Percentiles rank a stretch among this genome's conserved stretches.
These are phyloP conservation scores for Conticribra weissflogii DNA, from an alignment of 108 stramenopile genomes.

Conservation along the genomic window DNA sequence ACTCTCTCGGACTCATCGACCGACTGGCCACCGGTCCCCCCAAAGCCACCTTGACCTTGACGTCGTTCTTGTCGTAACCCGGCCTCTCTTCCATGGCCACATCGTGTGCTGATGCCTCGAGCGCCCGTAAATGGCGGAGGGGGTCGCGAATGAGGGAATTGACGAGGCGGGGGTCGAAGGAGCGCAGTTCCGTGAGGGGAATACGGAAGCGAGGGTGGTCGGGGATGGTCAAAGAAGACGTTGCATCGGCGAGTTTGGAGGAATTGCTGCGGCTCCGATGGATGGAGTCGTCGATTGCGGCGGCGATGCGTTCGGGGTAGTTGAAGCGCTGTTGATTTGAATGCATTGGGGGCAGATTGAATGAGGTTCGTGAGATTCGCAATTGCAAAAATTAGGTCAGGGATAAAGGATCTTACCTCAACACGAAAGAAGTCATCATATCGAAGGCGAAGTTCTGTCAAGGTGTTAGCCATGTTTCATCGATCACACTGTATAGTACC, in stretches of 20 bases:
- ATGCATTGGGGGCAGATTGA: background rate
- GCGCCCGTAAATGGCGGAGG: conserved; percentile 77
- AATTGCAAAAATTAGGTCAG: too few species aligned
- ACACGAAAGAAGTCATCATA: conserved; percentile 53
- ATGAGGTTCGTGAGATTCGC: background rate
- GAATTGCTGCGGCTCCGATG: conserved; percentile 35
- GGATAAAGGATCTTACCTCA: too few species aligned
- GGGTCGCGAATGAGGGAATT: conserved; percentile 68
- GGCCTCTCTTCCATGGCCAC: conserved; percentile 74
- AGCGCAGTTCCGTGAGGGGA: conserved; percentile 71
- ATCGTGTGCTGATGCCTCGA: conserved; percentile 79
- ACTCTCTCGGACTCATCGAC: conserved; percentile 72
- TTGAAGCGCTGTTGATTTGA: conserved; percentile 12
- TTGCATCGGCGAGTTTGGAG: conserved; percentile 7
- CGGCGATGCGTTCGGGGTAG: conserved; percentile 58
- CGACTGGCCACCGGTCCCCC: conserved; percentile 65
- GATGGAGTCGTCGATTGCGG: conserved; percentile 72
- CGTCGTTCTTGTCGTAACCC: conserved; percentile 70
- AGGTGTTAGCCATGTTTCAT: conserved; percentile 5
- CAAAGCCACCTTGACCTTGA: conserved; percentile 72
- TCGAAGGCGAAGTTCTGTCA: conserved; percentile 37
- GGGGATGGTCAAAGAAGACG: conserved; percentile 8
- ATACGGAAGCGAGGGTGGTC: conserved; percentile 71
- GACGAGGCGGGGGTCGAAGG: conserved; percentile 58
- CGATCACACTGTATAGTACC: too few species aligned